Base-by-base conservation (phyloP, 2,329 filamentous ascomycete genomes). In the Elsinoe ampelina region DNA sequence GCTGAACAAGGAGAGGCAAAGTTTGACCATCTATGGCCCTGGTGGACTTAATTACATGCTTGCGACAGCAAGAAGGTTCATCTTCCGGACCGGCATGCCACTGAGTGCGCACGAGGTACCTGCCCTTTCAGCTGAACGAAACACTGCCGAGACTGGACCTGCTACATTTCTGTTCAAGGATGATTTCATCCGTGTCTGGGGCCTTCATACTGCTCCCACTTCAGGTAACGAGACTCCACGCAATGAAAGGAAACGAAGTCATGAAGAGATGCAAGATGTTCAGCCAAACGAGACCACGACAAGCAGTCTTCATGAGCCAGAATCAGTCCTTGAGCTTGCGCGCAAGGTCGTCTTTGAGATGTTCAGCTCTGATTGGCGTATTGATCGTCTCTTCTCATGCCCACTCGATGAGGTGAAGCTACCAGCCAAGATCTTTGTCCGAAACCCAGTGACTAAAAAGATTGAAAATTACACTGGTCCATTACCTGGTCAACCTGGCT, bases 1-100 rank as follows among this genome's bases (percentile, higher is more conserved):
- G 22, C 45, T 22, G 57, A 62, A 70, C 61, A 51, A 66, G 69
- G 58, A 68, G 41, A 70, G 66, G 55, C 63, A 67, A 12, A 72
- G 70, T 15, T 66, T 90, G 58, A 80, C 78, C n/a, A 75, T 97
- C 11, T 87, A 95, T 67, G 91, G 88, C 2, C 83, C 85, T 3
- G 82, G 83, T 54, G 97, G 97, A 67, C 71, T 97, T 56, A 80
- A 83, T 45, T 86, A 96, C 66, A 78, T 82, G 5, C 71, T 98
- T 57, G 91, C 89, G n/a, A 88, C 90, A 0, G 85, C 86, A 13
- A 81, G 93, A 45, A 77, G 84, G 32, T 95, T 95, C 70, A 82
- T 97, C 51, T 92, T 96, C 64, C 81, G 93, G 36, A 90, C 88
- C 63, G 85, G 88, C 0, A 79, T 95, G 67, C 85, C 86, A 0